Evolutionary conservation across 2,329 filamentous ascomycete genomes (phyloP).

Genomic region (Fusarium sublunatum): DNA sequence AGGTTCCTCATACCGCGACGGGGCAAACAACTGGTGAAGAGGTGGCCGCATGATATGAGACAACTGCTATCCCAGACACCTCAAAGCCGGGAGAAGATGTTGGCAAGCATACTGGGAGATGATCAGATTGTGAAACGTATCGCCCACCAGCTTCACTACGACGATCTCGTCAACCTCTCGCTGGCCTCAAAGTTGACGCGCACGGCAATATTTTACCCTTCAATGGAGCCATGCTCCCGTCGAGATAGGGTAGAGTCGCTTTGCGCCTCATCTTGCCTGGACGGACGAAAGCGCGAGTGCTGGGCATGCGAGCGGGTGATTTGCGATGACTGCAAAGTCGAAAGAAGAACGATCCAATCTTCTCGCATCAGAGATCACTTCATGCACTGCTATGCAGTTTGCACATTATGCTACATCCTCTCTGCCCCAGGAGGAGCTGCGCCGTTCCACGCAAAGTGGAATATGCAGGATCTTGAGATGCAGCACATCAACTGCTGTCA

Average conservation of each 20-base stretch:
- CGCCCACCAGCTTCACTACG: conserved; percentile 16
- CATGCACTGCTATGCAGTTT: conserved; percentile 21
- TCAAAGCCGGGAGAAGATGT: rapidly evolving
- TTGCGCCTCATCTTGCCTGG: not conserved
- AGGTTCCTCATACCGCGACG: not conserved
- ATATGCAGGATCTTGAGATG: conserved; percentile 23
- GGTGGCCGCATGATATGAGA: not conserved
- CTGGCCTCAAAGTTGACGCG: conserved; percentile 18
- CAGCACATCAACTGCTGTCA: conserved; percentile 17
- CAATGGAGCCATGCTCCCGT: not conserved
- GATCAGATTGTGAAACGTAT: not conserved
- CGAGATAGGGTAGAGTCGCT: conserved; percentile 3
- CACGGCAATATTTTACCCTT: not conserved
- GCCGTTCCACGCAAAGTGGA: conserved; percentile 21
- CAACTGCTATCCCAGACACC: not conserved
- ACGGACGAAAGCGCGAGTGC: conserved; percentile 18
- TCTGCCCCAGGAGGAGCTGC: not conserved
- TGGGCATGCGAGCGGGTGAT: conserved; percentile 28
- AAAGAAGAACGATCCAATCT: not conserved
- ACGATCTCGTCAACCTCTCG: conserved; percentile 14
- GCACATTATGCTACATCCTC: conserved; percentile 10
- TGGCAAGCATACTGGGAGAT: not conserved
- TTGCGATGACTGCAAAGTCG: conserved; percentile 13
- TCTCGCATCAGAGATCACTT: conserved; percentile 19
- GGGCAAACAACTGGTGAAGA: not conserved